Percentiles rank a stretch among this genome's conserved stretches.
Conservation (phyloP, 257 asterid species). For the Nicotiana noctiflora region DNA sequence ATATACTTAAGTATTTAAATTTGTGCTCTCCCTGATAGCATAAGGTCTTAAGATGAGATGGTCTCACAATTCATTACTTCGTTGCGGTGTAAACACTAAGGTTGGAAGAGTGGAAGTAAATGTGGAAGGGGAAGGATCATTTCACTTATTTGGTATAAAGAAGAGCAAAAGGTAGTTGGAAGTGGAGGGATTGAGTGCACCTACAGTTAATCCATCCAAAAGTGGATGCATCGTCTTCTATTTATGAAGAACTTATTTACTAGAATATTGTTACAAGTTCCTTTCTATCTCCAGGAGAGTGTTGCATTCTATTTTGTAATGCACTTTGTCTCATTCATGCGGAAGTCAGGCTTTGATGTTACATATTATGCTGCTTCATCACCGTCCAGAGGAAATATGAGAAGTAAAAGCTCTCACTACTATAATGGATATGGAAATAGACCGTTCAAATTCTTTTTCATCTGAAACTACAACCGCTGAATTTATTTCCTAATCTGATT, state of each 20-base stretch:
- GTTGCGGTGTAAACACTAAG: background rate
- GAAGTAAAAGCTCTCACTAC: no score
- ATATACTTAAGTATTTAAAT: no score
- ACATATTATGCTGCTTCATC: background rate
- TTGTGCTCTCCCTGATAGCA: background rate
- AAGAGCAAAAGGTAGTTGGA: background rate
- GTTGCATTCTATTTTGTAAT: background rate
- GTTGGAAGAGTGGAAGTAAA: background rate
- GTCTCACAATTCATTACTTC: background rate
- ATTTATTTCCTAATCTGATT: no score
- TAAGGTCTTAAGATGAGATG: background rate
- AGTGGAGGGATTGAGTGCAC: background rate
- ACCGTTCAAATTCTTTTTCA: no score
- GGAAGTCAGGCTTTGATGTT: background rate
- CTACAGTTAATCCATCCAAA: background rate
- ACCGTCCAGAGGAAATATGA: no score
- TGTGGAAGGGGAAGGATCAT: conserved; percentile 4
- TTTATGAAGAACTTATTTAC: background rate
- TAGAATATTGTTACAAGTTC: background rate
- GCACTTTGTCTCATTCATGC: background rate
- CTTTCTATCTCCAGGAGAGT: background rate
- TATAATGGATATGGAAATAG: no score
- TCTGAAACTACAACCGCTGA: no score
- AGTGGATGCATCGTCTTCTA: background rate
- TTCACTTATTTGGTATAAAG: background rate